Base-by-base conservation (phyloP, 1,284 basidiomycete species). In the Chiua sp. region DNA sequence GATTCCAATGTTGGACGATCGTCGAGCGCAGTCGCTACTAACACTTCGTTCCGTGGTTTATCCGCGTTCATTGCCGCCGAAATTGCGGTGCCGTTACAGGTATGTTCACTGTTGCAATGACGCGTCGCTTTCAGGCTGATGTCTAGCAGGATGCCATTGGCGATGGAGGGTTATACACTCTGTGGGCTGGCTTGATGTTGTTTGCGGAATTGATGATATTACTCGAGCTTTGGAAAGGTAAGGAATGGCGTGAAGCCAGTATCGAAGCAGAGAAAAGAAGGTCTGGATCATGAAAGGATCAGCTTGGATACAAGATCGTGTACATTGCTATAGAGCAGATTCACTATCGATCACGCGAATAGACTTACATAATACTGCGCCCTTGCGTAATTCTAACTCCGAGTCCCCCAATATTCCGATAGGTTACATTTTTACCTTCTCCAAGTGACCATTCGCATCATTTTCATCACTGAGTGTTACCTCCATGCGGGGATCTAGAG, bases 1-100 rank as follows among this genome's bases (percentile, higher is more conserved):
- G 92, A 94, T 69, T 85, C 91, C 7, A 93, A 93, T 65, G 77
- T 78, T 4, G 92, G 93, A 8, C 81, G 87, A 11, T 90, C 90
- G 0, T 87, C 89, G 0, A 86, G 83, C 15, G 90, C 90, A 2
- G 85, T 91, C 13, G 88, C 92, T 0, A 75, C 81, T 18, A 94
- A 94, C 71, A 87, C 87, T 60, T 80, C 78, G 20, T 88, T 90
- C 74, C 82, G 92, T 22, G 90, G 91, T 0, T 20, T 87, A 0
- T 79, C 79, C 5, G 92, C 88, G 20, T 90, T 93, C 62, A 75
- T 91, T 15, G 88, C 87, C 3, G 83, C 84, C 1, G 92, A 94
- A 69, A 74, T 90, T 26, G 88, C 88, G 1, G 84, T 89, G 2
- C 71, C 69, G 15, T 49, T 72, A 35, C 71, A 70, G 60, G 69